Base-by-base conservation (phyloP, 305 asterid genomes). In the Rubia peregrina region DNA sequence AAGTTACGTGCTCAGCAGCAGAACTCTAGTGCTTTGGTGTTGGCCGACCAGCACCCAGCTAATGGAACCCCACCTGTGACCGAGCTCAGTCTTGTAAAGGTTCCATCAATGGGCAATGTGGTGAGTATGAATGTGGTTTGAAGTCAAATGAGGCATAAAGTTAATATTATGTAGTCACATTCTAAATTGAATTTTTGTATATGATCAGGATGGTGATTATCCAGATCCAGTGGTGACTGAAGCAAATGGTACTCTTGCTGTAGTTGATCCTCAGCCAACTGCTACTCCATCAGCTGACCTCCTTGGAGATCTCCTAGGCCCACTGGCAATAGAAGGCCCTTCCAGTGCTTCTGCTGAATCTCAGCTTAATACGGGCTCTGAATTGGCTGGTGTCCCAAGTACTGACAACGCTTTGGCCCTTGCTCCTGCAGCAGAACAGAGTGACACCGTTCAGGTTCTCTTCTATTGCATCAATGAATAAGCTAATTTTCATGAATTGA, bases 1-100 rank as follows among this genome's bases (percentile, higher is more conserved):
- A 92, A 87, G 79, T 69, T 90, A 80, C 97, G 96, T 72, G 85
- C 98, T 51, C 96, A 91, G 79, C 98, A 88, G 85, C 97, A 87
- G 81, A 77, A 64, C 65, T 92, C 98, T 84, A 86, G 79, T 85
- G 95, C 97, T 74, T 76, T 92, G 89, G 97, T 92, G 61, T 84
- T 85, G 79, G 77, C 86, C 40, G 96, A 90, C 79, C 97, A 87
- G 68, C 87, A 73, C 40, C 95, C 95, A 71, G 87, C 90, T 44
- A 90, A 90, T 74, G 97, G 97, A 69, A 57, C 82, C 69, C 83
- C 91, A 75, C 72, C 77, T 44, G 86, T 80, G 76, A 62, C 75
- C 76, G 96, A 87, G 80, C 95, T 87, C 80, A 86, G 96, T 81
- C 87, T 83, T 69, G 97, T 92, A 76, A 90, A 87, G 89, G 76